Base-by-base conservation (phyloP, 352 stramenopile genomes). In the Phytophthora podocarpi region DNA sequence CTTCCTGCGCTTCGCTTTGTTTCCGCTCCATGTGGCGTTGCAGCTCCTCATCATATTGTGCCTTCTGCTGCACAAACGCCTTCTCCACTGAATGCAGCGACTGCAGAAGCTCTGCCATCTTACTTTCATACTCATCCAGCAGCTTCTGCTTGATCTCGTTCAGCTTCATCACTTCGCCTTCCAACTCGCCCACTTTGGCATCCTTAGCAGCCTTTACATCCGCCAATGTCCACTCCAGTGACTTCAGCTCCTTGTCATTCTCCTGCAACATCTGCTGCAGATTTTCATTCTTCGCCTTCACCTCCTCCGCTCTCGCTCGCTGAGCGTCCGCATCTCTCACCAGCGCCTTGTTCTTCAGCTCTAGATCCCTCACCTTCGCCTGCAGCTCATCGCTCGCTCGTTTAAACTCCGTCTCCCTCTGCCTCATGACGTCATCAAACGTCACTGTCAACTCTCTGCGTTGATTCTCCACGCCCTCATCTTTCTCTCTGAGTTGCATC, bases 1-100 rank as follows among this genome's bases (percentile, higher is more conserved):
- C 40, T 41, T 64, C 57, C 28, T 82, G 52, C 0, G 46, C 42
- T 53, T 84, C 77, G 5, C 61, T 70, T 63, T 89, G 69, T 46
- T 87, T 90, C n/a, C 72, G 67, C 9, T 80, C 62, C 31, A 77
- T 35, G 3, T 74, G 56, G 9, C 63, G 68, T 52, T 85, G 47
- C 21, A 96, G 53, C 12, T 93, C 80, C 0, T 89, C 78, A 16
- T 93, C 80, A 50, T 87, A 90, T 42, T 94, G 81, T 10, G 66
- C 61, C 59, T 93, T 94, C 56, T 96, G 87, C 60, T 95, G 84
- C 30, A 91, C 80, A 40, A 94, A 95, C 6, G 84, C 82, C 42
- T 85, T 87, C 67, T 95, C 84, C 9, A 96, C 83, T 4, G 82
- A 78, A 43, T 94, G 83, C 28, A 96, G 64, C 40, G 79, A 90